phyloP scores from a whole-genome alignment of 2,329 filamentous ascomycete species.

The Mycosphaerella sp. region DNA sequence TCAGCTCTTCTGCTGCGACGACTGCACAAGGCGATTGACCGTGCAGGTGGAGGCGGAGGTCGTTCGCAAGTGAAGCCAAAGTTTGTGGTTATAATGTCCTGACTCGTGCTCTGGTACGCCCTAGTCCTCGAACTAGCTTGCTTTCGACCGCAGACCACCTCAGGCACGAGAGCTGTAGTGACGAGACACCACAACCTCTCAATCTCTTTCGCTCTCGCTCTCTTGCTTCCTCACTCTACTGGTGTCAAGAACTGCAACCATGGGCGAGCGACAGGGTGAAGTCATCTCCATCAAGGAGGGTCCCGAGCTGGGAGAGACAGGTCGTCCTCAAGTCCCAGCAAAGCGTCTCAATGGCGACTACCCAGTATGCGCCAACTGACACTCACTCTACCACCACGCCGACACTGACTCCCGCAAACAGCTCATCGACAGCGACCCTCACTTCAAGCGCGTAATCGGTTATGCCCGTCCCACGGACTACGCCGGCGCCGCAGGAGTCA shows the following conservation, averaged over 20 bases:
- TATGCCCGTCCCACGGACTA: conserved; percentile 89
- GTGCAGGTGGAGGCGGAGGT: too few species aligned
- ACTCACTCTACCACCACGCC: neutral
- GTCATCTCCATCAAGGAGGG: conserved; percentile 23
- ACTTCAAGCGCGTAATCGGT: conserved; percentile 80
- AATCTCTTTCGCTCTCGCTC: too few species aligned
- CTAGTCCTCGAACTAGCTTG: too few species aligned
- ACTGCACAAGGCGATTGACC: too few species aligned
- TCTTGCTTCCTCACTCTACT: neutral
- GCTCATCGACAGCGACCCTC: conserved; percentile 99
- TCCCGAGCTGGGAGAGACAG: conserved; percentile 29
- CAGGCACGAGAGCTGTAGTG: too few species aligned
- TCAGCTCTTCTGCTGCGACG: neutral
- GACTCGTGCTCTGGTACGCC: too few species aligned
- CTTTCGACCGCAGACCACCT: too few species aligned
- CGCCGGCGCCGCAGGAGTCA: conserved; percentile 59
- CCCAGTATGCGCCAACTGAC: conserved; percentile 53
- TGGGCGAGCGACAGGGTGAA: conserved; percentile 20
- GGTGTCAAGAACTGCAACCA: conserved; percentile 12
- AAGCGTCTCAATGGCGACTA: conserved; percentile 78
- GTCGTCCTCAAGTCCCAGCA: conserved; percentile 47
- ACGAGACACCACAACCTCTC: too few species aligned
- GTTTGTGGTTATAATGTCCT: too few species aligned
- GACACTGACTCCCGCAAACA: conserved; percentile 38
- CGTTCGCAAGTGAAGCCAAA: too few species aligned